Base-by-base conservation (phyloP, 78 protist genomes). In the Polysphondylium violaceum region DNA sequence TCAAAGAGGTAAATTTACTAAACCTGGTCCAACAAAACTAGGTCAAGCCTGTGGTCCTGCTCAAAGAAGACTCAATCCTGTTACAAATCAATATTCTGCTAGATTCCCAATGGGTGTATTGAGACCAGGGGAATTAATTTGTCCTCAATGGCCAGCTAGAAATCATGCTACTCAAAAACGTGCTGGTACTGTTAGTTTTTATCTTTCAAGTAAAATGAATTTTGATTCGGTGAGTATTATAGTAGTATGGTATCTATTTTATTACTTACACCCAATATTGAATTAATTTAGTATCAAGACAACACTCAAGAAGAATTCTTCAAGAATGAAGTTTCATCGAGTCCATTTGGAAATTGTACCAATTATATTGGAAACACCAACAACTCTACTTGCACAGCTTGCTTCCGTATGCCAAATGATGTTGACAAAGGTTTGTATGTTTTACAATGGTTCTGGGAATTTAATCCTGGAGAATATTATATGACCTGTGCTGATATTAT, bases 121-220 rank as follows among this genome's bases (percentile, higher is more conserved):
- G 7, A 14, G 16, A 16, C 58, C 3, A 69, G 91, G 91, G 25
- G 74, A 83, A 59, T 41, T 40, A 14, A 55, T 83, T 27, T 69
- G 91, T 12, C 76, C 91, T 35, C 91, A 83, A 44, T 83, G 91
- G 91, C 91, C 91, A 25, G 91, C 91, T 31, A 67, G 91, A 69
- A 83, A 83, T 44, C 87, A 76, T 76, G 91, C 91, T 0, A 55
- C 36, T 21, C 78, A 72, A 71, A 44, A 47, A 31, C 58, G 91
- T 55, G 91, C 91, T 33, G 91, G 91, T 31, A 58, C 60, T 0
- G 91, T 83, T 58, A 69, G 79, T 59, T 69, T 83, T 16, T 83
- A 55, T 33, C 53, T 78, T 23, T 78, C 88, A 25, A 51, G 17
- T 25, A 63, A 65, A 65, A 78, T 47, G 74, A 14, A 43, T 21